Conservation (phyloP, 2,329 filamentous ascomycete genomes). For the Verticillium longisporum region DNA sequence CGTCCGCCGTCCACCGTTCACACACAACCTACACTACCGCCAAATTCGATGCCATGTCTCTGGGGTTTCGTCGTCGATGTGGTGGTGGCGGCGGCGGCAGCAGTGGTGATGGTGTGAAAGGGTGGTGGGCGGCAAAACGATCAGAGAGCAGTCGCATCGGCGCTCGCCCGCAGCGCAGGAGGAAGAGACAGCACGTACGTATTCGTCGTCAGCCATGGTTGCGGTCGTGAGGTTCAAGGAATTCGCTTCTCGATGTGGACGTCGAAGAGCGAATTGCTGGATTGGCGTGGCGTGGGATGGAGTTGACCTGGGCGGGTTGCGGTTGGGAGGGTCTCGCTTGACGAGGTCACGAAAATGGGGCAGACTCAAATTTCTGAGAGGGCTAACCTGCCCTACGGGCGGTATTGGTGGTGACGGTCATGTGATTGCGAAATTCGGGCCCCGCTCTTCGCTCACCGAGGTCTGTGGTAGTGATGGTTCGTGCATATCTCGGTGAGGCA, state of each 20-base stretch:
- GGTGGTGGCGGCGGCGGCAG: conserved; percentile 1
- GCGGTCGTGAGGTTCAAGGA: conserved; percentile 34
- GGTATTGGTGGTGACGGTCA: background rate
- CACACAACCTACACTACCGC: background rate
- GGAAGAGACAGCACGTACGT: conserved; percentile 55
- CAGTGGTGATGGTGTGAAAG: background rate
- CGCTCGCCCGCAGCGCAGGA: background rate
- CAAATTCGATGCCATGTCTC: background rate
- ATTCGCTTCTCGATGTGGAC: conserved; percentile 36
- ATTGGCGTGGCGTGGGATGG: conserved; percentile 7
- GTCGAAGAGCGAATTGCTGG: conserved; percentile 33
- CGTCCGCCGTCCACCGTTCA: conserved; percentile 2
- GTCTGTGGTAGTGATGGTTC: background rate
- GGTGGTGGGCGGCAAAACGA: too few species aligned
- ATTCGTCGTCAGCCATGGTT: conserved; percentile 81
- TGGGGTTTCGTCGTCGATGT: conserved; percentile 1
- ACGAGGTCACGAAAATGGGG: conserved; percentile 2
- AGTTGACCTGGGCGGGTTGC: background rate
- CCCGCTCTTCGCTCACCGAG: background rate
- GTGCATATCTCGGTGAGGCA: background rate
- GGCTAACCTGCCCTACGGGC: conserved; percentile 9
- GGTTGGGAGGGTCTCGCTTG: conserved; percentile 7
- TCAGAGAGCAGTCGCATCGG: background rate
- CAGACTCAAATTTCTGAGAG: conserved; percentile 7
- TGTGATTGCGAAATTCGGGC: background rate